Evolutionary conservation across 192 early-diverging fungal genomes (phyloP).

Genomic region (Glomus cerebriforme): DNA sequence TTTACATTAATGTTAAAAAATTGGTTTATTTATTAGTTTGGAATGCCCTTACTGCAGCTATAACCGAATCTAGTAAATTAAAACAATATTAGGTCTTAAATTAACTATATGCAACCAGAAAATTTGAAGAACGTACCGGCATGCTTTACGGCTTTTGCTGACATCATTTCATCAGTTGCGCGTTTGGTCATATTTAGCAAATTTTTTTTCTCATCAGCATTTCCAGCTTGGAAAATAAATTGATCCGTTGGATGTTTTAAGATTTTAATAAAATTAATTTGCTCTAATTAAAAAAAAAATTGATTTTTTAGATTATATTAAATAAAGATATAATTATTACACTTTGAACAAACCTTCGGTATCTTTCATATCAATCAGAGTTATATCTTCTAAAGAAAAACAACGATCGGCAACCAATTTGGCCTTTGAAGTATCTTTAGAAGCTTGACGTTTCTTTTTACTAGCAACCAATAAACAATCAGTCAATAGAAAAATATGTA

Average conservation of each 20-base stretch:
- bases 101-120: neutral
- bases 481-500: conserved; percentile 81
- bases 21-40: neutral
- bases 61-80: neutral
- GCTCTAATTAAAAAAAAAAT: neutral
- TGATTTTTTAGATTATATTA: neutral
- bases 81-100: neutral
- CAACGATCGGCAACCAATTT: conserved; percentile 81
- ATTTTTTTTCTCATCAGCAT: conserved; percentile 68
- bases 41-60: conserved; percentile 8
- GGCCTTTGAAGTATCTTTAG: conserved; percentile 46
- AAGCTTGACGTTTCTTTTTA: conserved; percentile 70
- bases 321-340: neutral
- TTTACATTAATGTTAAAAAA: neutral
- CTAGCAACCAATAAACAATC: conserved; percentile 82
- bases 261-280: conserved; percentile 75
- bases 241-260: conserved; percentile 76
- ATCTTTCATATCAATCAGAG: conserved; percentile 84
- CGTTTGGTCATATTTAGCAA: conserved; percentile 60
- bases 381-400: conserved; percentile 76
- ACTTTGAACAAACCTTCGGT: conserved; percentile 50
- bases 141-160: conserved; percentile 32
- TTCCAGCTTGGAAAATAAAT: conserved; percentile 71
- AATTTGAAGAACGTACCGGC: neutral
- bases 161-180: conserved; percentile 60